Conservation (phyloP, 441 rosid genomes). For the Hura crepitans region DNA sequence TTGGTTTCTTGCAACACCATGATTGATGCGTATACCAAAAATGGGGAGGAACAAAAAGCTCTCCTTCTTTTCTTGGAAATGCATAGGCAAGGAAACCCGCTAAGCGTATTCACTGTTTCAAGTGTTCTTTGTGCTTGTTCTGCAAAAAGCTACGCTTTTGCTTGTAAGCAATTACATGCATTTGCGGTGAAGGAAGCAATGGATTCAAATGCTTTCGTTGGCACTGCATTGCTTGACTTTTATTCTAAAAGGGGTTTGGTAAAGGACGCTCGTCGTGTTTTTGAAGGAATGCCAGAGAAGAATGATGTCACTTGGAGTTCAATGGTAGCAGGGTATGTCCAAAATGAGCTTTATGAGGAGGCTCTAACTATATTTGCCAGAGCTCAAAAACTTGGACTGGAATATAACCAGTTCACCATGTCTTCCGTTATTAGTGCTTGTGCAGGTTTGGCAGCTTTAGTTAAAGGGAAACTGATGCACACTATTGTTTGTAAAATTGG, state of each 20-base stretch:
- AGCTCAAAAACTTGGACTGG: slow-evolving; percentile 39
- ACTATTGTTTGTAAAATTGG: slow-evolving; percentile 52
- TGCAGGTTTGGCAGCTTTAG: slow-evolving; percentile 54
- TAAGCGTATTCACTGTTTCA: slow-evolving; percentile 65
- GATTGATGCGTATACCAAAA: slow-evolving; percentile 41
- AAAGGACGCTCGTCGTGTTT: slow-evolving; percentile 45
- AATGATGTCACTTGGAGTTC: slow-evolving; percentile 82
- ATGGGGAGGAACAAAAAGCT: slow-evolving; percentile 44
- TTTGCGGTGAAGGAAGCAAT: slow-evolving; percentile 49
- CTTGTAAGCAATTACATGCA: slow-evolving; percentile 60
- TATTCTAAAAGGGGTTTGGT: slow-evolving; percentile 64
- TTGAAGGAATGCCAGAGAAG: slow-evolving; percentile 59
- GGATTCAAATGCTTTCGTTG: slow-evolving; percentile 53
- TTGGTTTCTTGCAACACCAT: slow-evolving; percentile 76
- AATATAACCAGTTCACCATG: slow-evolving; percentile 46
- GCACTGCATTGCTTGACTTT: slow-evolving; percentile 71
- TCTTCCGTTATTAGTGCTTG: slow-evolving; percentile 67
- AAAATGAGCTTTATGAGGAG: slow-evolving; percentile 62
- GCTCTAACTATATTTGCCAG: slow-evolving; percentile 48
- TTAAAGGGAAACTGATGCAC: slow-evolving; percentile 65
- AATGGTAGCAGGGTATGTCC: slow-evolving; percentile 65
- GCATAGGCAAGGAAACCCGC: slow-evolving; percentile 40
- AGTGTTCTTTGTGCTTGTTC: slow-evolving; percentile 64
- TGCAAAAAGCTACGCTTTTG: slow-evolving; percentile 32
- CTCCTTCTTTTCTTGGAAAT: slow-evolving; percentile 43